Percentiles rank a stretch among this genome's conserved stretches.
These are phyloP conservation scores for Pelargonium nanum DNA, from an alignment of 345 rosid genomes.

Conservation along the genomic window DNA sequence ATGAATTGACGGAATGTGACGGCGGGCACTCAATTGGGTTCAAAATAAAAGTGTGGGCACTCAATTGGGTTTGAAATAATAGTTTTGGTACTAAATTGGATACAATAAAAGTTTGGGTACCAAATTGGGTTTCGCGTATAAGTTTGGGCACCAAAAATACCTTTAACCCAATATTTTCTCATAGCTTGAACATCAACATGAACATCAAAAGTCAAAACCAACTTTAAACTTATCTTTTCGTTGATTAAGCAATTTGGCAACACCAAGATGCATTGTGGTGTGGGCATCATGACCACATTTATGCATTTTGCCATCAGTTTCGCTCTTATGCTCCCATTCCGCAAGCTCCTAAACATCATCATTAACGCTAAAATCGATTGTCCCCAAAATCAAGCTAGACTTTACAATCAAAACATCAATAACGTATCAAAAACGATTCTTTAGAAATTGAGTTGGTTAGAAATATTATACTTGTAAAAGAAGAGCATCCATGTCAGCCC, in stretches of 20 bases:
- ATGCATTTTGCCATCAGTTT: conserved; percentile 71
- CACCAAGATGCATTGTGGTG: conserved; percentile 84
- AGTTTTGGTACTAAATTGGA: too few relatives aligned
- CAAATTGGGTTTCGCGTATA: too few relatives aligned
- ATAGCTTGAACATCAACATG: neutral
- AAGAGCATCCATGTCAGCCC: conserved; percentile 88
- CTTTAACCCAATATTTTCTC: too few relatives aligned
- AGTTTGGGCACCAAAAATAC: too few relatives aligned
- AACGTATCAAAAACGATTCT: too few relatives aligned
- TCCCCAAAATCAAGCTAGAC: neutral
- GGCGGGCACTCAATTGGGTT: too few relatives aligned
- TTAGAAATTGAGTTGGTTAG: too few relatives aligned
- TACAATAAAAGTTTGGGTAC: too few relatives aligned
- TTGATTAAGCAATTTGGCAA: conserved; percentile 72
- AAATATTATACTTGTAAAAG: conserved; percentile 36
- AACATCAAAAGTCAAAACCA: conserved; percentile 10
- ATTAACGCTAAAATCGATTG: neutral
- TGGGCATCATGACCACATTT: conserved; percentile 84
- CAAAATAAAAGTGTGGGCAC: too few relatives aligned
- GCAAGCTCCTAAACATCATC: conserved; percentile 50
- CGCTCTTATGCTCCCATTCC: conserved; percentile 83
- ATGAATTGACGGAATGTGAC: too few relatives aligned
- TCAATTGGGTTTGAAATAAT: too few relatives aligned
- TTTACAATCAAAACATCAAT: neutral
- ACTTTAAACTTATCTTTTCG: conserved; percentile 58